Conservation (phyloP, 2,329 filamentous ascomycete species). For the Epichloe sp. region DNA sequence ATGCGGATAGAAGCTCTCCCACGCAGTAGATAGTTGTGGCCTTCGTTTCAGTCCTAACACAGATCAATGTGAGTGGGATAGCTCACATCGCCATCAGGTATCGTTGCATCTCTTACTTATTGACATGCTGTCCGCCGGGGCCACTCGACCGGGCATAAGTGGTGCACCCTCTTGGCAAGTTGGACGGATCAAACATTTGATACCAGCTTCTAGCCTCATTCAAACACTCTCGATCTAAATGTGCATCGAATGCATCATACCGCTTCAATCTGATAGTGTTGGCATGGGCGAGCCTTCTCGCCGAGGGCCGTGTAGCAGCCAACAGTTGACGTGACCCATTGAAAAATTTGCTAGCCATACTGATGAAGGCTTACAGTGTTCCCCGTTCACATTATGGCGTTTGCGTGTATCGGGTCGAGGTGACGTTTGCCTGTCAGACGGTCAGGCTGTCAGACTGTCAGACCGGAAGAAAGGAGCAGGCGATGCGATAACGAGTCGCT, state of each 20-base stretch:
- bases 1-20: slow-evolving; percentile 27
- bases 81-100: slow-evolving; percentile 13
- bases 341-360: background rate
- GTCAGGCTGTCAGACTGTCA: too few relatives aligned
- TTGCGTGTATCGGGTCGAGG: background rate
- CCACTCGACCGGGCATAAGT: slow-evolving; percentile 46
- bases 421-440: background rate
- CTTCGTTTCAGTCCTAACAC: slow-evolving; percentile 44
- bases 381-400: background rate
- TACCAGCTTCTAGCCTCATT: slow-evolving; percentile 40
- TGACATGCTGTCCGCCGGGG: slow-evolving; percentile 48
- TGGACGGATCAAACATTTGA: slow-evolving; percentile 26
- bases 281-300: background rate
- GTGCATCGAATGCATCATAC: slow-evolving; percentile 35
- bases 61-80: slow-evolving; percentile 4
- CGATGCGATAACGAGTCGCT: background rate
- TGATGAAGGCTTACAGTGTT: background rate
- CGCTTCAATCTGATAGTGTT: slow-evolving; percentile 17
- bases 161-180: slow-evolving; percentile 38
- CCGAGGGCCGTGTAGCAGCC: background rate
- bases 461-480: too few relatives aligned
- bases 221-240: slow-evolving; percentile 36
- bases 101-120: slow-evolving; percentile 35
- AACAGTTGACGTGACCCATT: background rate
- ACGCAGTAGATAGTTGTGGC: slow-evolving; percentile 41